Base-by-base conservation (phyloP, 345 rosid species). In the Populus ilicifolia region DNA sequence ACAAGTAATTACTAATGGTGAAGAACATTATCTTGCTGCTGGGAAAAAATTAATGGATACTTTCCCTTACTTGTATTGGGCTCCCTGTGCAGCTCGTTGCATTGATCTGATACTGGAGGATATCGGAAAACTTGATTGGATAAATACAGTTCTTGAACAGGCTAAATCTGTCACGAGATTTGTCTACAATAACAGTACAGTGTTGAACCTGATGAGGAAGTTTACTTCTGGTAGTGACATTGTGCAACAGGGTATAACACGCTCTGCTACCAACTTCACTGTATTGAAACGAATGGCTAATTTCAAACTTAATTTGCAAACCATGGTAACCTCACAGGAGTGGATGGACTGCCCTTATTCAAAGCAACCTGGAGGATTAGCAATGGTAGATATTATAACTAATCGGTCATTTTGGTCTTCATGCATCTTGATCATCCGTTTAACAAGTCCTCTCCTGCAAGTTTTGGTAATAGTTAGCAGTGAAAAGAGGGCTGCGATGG, bases 291-390 rank as follows among this genome's bases (percentile, higher is more conserved):
- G 90, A 74, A 82, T 93, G 82, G 82, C 88, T 10, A 86, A 87
- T 73, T 85, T 88, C 5, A 91, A 89, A 76, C 87, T 83, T 38
- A 88, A 87, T 80, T 81, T 96, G 83, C 93, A 93, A 85, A 80
- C 84, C 13, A 93, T 96, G 99, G 88, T 92, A 71, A 89, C 93
- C 70, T 93, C 99, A 41, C 87, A 89, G 43, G 97, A 93, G 83
- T 93, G 99, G 99, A 79, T 87, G 67, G 92, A 92, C 69, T 89
- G 90, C 78, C 86, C 82, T 0, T 86, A 86, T 77, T 89, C 98
- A 0, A 91, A 92, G 82, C 90, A 90, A 80, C 86, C 87, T 0
- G 97, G 90, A 36, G 99, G 94, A 76, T 76, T 90, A 36, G 90
- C 85, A 56, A 85, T 89, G 87, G 70, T 91, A 12, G 97, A 92